A percentile compares a stretch with the other conserved stretches of the same genome.
Evolutionary conservation across 257 asterid species (phyloP).

Genomic region (Solanum lycopersicoides): DNA sequence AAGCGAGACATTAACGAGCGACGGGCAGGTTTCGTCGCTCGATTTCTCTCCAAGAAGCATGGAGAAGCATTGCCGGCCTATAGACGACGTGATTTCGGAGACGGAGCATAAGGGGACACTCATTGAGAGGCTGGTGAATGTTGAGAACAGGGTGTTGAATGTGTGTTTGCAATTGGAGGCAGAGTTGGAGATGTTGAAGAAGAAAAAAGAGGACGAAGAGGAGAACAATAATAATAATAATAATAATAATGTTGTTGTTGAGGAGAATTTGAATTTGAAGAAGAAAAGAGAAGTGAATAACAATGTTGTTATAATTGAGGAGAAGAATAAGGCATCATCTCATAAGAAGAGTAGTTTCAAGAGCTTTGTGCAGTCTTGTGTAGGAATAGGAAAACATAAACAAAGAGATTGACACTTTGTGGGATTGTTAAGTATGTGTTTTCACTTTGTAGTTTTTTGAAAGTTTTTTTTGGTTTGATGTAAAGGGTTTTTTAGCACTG

Average conservation of each 20-base stretch:
- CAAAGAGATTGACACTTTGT: neutral
- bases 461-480: neutral
- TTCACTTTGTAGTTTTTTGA: rapidly evolving
- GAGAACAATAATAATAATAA: neutral
- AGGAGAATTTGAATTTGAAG: slow-evolving; percentile 2
- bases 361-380: slow-evolving; percentile 39
- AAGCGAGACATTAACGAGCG: slow-evolving; percentile 28
- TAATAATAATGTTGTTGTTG: neutral
- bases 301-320: neutral
- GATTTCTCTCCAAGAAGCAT: slow-evolving; percentile 41
- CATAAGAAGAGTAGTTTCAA: slow-evolving; percentile 28
- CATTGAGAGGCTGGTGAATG: slow-evolving; percentile 36
- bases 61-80: slow-evolving; percentile 54
- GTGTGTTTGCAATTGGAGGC: slow-evolving; percentile 42
- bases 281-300: slow-evolving; percentile 7
- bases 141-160: slow-evolving; percentile 59
- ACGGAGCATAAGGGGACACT: slow-evolving; percentile 54
- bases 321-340: slow-evolving; percentile 1
- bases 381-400: slow-evolving; percentile 2
- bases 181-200: slow-evolving; percentile 21
- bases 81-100: slow-evolving; percentile 49
- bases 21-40: slow-evolving; percentile 20
- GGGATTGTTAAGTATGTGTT: neutral
- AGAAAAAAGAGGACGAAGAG: slow-evolving; percentile 2
- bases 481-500: neutral